phyloP scores from a whole-genome alignment of 768 basidiomycete genomes.

The Podaxis carcinomalis region DNA sequence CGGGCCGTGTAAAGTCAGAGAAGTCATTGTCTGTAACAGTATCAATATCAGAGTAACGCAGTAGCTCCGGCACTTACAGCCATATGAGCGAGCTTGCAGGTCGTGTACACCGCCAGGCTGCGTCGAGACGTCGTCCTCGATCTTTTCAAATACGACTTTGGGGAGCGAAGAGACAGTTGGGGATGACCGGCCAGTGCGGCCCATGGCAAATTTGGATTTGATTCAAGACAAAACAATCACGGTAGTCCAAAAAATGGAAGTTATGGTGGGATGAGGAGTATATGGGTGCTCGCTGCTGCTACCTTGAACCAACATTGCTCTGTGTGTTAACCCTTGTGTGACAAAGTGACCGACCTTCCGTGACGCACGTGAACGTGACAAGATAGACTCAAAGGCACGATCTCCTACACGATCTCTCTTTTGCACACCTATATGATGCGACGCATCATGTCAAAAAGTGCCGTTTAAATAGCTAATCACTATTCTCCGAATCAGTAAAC shows the following conservation, averaged over 20 bases:
- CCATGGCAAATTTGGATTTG: constrained; percentile 24
- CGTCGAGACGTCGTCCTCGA: constrained; percentile 59
- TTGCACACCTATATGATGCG: background rate
- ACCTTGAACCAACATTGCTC: constrained; percentile 5
- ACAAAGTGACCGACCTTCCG: background rate
- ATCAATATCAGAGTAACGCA: background rate
- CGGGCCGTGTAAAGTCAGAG: constrained; percentile 69
- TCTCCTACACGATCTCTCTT: background rate
- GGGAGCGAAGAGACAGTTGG: constrained; percentile 40
- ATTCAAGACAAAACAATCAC: background rate
- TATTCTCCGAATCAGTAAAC: too few species aligned
- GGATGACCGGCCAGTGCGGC: constrained; percentile 29
- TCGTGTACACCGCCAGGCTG: constrained; percentile 64
- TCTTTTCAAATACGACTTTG: constrained; percentile 62
- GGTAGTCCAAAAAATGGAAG: background rate
- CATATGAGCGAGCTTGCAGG: constrained; percentile 59
- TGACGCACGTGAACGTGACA: constrained; percentile 8
- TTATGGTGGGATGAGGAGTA: background rate
- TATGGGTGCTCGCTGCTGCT: background rate
- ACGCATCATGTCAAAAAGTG: background rate
- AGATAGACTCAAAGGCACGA: background rate
- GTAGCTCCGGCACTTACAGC: constrained; percentile 52
- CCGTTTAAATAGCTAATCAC: background rate
- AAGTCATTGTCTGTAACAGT: constrained; percentile 46
- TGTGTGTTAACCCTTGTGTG: background rate